Base-by-base conservation (phyloP, 1,284 basidiomycete genomes). In the Phylloporus sp. region DNA sequence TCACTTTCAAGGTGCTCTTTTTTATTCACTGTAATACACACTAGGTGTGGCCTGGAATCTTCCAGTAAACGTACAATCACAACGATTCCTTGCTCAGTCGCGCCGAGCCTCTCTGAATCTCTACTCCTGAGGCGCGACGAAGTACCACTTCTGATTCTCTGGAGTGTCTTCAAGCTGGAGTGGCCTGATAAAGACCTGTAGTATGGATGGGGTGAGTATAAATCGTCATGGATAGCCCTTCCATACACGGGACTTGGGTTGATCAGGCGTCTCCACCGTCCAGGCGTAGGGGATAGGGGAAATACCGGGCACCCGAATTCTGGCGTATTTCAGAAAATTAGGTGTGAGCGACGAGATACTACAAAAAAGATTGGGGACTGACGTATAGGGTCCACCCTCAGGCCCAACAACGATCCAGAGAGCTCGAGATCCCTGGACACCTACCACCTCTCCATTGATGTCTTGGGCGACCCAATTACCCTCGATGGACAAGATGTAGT, bases 21-120 rank as follows among this genome's bases (percentile, higher is more conserved):
- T 47, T 15, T 13, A 47, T 57, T 49, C 56, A 11, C 24, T 26
- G 13, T 24, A 47, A 58, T 58, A 40, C 47, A 53, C 29, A 32
- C 32, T 24, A 28, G 20, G 15, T 17, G 28, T 29, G 15, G 17
- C 31, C 31, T 32, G n/a, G 31, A 24, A 13, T 28, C 53, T 15
- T 17, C 39, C 7, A 56, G 17, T n/a, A 18, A n/a, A 56, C 55
- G 31, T 26, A n/a, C n/a, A n/a, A n/a, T 18, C 24, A 56, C 40
- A 31, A 46, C 40, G 8, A 17, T 32, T 46, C 17, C 54, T n/a
- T 44, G 6, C 10, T 28, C 11, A 37, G 8, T 8, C n/a, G n/a
- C n/a, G n/a, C n/a, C n/a, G n/a, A n/a, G n/a, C n/a, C n/a, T n/a
- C n/a, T n/a, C n/a, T n/a, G 1, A 4, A 18, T 8, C 31, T n/a